Percentiles rank a stretch among this genome's conserved stretches.
Conservation (phyloP, 2,329 filamentous ascomycete species). For the Talaromyces sp. region DNA sequence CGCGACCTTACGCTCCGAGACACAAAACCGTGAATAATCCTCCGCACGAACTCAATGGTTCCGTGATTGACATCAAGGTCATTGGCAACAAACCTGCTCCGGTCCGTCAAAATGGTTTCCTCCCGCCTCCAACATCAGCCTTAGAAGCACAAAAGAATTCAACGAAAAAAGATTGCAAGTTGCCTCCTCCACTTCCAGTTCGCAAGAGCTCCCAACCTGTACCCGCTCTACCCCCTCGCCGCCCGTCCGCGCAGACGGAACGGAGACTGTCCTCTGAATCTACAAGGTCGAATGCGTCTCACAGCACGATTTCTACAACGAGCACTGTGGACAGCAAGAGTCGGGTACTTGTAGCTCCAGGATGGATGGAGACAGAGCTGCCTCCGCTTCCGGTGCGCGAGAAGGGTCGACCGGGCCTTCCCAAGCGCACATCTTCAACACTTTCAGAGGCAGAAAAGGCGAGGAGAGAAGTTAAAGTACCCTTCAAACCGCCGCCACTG, state of each 20-base stretch:
- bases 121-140: slow-evolving; percentile 28
- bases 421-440: slow-evolving; percentile 21
- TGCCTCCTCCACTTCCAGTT: slow-evolving; percentile 46
- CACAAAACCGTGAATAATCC: slow-evolving; percentile 35
- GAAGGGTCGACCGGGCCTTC: slow-evolving; percentile 22
- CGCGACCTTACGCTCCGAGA: slow-evolving; percentile 28
- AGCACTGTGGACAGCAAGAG: slow-evolving; percentile 31
- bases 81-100: slow-evolving; percentile 28
- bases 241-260: slow-evolving; percentile 33
- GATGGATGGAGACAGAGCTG: slow-evolving; percentile 54
- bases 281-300: slow-evolving; percentile 50
- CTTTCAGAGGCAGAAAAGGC: slow-evolving; percentile 15
- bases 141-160: slow-evolving; percentile 26
- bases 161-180: slow-evolving; percentile 19
- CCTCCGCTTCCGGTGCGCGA: slow-evolving; percentile 52
- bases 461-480: slow-evolving; percentile 4
- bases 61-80: slow-evolving; percentile 23
- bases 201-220: slow-evolving; percentile 40
- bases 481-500: slow-evolving; percentile 8
- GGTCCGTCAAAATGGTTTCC: slow-evolving; percentile 23
- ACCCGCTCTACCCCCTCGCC: slow-evolving; percentile 50
- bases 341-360: slow-evolving; percentile 51
- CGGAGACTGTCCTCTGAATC: slow-evolving; percentile 50
- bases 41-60: slow-evolving; percentile 31
- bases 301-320: slow-evolving; percentile 49